Percentiles rank a stretch among this genome's conserved stretches.
These are phyloP conservation scores for Apiotrichum sp. DNA, from an alignment of 1,284 basidiomycete species.

Conservation along the genomic window DNA sequence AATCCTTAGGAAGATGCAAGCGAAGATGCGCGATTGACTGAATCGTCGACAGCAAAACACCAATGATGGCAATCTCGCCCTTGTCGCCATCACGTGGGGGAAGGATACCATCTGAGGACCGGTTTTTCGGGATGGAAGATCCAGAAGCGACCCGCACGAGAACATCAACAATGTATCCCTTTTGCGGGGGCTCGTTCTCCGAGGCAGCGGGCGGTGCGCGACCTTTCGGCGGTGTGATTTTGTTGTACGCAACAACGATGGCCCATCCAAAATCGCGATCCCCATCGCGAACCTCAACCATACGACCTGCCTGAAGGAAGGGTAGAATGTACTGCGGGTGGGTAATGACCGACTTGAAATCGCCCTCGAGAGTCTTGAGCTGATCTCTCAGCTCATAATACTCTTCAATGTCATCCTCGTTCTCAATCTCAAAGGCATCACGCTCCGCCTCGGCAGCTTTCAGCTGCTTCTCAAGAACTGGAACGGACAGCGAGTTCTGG, in stretches of 20 bases:
- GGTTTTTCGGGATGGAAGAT: conserved; percentile 60
- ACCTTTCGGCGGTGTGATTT: conserved; percentile 51
- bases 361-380: conserved; percentile 74
- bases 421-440: conserved; percentile 64
- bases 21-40: conserved; percentile 82
- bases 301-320: conserved; percentile 84
- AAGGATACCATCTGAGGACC: conserved; percentile 57
- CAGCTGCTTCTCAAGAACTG: conserved; percentile 76
- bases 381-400: conserved; percentile 91
- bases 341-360: conserved; percentile 86
- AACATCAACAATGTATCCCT: conserved; percentile 91
- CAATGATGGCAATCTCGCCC: conserved; percentile 79
- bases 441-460: conserved; percentile 65
- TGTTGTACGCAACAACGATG: conserved; percentile 84
- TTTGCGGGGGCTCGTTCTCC: conserved; percentile 67
- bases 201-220: conserved; percentile 27
- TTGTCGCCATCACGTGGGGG: conserved; percentile 67
- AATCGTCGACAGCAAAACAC: conserved; percentile 80
- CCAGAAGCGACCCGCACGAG: conserved; percentile 74
- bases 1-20: conserved; percentile 82
- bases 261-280: conserved; percentile 96
- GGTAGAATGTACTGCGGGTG: conserved; percentile 91
- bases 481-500: conserved; percentile 86
- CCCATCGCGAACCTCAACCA: conserved; percentile 81
- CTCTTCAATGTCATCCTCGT: conserved; percentile 76